Conservation (phyloP, 495 filamentous ascomycete genomes). For the Echria macrotheca region DNA sequence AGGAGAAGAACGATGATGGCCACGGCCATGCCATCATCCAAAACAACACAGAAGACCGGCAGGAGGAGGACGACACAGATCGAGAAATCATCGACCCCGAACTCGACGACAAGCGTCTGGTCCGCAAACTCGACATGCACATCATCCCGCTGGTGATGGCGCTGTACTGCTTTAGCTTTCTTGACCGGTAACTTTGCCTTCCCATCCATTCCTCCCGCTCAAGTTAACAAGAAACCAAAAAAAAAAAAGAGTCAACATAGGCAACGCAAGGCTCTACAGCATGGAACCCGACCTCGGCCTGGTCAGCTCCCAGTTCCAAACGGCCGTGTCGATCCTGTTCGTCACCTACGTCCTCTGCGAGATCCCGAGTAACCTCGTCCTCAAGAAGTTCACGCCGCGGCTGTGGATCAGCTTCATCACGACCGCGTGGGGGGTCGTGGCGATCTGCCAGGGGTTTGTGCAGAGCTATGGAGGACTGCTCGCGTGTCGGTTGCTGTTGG, state of each 20-base stretch:
- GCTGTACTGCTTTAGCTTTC: conserved; percentile 38
- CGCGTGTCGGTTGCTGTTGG: conserved; percentile 57
- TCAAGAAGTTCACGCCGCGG: conserved; percentile 60
- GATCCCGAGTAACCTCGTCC: conserved; percentile 58
- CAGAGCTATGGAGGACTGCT: conserved; percentile 47
- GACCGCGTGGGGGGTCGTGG: conserved; percentile 64
- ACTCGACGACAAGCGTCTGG: too few species aligned
- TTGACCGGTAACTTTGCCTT: conserved; percentile 23
- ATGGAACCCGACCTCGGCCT: conserved; percentile 63
- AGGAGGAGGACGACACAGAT: conserved; percentile 10
- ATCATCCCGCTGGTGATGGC: conserved; percentile 37
- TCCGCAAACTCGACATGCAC: conserved; percentile 35
- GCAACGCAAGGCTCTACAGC: conserved; percentile 65
- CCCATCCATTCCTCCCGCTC: not conserved
- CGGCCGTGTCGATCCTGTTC: conserved; percentile 66
- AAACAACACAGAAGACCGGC: too few species aligned
- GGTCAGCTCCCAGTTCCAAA: conserved; percentile 59
- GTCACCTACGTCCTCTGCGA: conserved; percentile 62
- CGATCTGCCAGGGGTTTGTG: conserved; percentile 61
- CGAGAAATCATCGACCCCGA: conserved; percentile 30
- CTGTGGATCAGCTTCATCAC: conserved; percentile 63
- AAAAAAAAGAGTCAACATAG: conserved; percentile 60
- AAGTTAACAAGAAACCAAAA: too few species aligned
- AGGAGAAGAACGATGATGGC: too few species aligned
- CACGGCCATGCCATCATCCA: too few species aligned